Evolutionary conservation across 192 early-diverging fungal species (phyloP), one percentile per base, ranked within the genome.

Genomic region (Cetraspora pellucida): DNA sequence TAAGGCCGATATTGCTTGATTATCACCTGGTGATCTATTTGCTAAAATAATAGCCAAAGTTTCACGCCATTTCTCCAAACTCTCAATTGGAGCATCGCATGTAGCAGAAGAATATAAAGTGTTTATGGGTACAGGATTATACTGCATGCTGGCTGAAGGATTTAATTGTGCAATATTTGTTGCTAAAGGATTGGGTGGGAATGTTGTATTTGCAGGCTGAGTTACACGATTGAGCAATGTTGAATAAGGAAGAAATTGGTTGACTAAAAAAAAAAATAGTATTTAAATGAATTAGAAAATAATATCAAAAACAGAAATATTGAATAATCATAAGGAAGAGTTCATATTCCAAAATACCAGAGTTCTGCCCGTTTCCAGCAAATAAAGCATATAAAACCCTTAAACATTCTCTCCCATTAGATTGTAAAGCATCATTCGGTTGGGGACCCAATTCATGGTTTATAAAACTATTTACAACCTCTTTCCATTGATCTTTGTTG

Each of bases 21-120:
- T 77, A 77, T 95, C 93, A 2, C 90, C 90, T 4, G 90, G 84
- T 2, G 93, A 92, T 37, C 93, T 87, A 83, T 99, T 99, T 11
- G 94, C 90, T 11, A 97, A 82, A 66, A 97, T 91, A 77, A 97
- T 84, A 25, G 85, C 83, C 10, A 96, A 74, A 2, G 89, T 88
- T 23, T 90, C 88, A 47, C 87, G 88, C 97, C 97, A 99, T 67
- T 87, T 81, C 37, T 30, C 67, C 63, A 89, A 75, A 43, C 88
- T 80, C 27, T 83, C 80, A 9, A 64, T 28, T 9, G 82, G 69
- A 14, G 79, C 27, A 57, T 68, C 75, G 28, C 45, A n/a, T 31
- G 64, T 63, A 28, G 79, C 63, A n/a, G 76, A 63, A 21, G 81
- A 19, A 17, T 61, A 30, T 28, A 10, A 1, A 7, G 58, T 8